Conservation (phyloP, 2,329 filamentous ascomycete species). For the Penicillium sp. region DNA sequence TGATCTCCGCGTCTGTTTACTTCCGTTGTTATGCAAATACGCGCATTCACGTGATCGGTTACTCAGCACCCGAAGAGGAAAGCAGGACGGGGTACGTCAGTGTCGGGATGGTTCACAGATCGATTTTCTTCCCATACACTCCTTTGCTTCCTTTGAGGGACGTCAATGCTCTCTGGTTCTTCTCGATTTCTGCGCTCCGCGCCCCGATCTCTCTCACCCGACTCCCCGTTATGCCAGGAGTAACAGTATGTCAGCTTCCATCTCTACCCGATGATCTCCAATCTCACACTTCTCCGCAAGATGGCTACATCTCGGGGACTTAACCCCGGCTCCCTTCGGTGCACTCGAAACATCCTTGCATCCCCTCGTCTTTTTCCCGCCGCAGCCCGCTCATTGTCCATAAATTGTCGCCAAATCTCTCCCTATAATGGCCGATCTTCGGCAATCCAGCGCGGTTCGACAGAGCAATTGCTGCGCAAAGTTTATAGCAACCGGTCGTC, state of each 20-base stretch:
- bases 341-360: constrained; percentile 21
- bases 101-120: constrained; percentile 9
- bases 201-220: constrained; percentile 24
- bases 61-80: constrained; percentile 8
- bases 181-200: constrained; percentile 23
- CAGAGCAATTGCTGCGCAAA: constrained; percentile 20
- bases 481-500: constrained; percentile 18
- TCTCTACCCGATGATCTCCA: constrained; percentile 11
- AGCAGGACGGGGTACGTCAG: constrained; percentile 11
- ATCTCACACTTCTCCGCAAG: constrained; percentile 9
- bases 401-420: constrained; percentile 24
- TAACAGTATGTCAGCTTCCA: constrained; percentile 29
- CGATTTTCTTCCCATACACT: constrained; percentile 9
- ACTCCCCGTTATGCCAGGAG: constrained; percentile 31
- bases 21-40: constrained; percentile 12
- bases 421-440: constrained; percentile 21
- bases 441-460: constrained; percentile 15
- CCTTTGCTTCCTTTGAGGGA: constrained; percentile 26
- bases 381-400: constrained; percentile 33
- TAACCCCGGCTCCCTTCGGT: constrained; percentile 23
- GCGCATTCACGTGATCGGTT: constrained; percentile 22
- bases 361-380: constrained; percentile 19
- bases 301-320: constrained; percentile 27
- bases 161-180: constrained; percentile 18
- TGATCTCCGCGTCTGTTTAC: constrained; percentile 20